Base-by-base conservation (phyloP, 148 eudicot genomes). In the Amaranthus cruentus region DNA sequence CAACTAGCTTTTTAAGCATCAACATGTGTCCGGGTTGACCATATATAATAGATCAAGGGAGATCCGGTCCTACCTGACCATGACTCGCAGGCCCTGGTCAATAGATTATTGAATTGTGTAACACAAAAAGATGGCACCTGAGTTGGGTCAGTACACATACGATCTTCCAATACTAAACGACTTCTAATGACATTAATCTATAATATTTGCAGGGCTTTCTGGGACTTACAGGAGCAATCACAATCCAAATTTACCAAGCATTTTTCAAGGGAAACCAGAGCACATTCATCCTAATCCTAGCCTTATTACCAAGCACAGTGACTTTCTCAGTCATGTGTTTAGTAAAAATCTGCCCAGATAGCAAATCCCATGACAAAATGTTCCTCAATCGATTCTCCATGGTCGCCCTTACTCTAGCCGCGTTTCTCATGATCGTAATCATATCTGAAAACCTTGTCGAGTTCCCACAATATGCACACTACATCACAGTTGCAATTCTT, bases 141-240 rank as follows among this genome's bases (percentile, higher is more conserved):
- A 28, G 38, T 28, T 28, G 38, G 38, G 38, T 28, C 38, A 28
- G 2, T 28, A 28, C 38, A 28, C 38, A 28, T 28, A 28, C 38
- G 38, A 28, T 28, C 38, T 28, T 28, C 38, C 38, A 55, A 52
- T 46, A 12, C 69, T 15, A 56, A 4, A 11, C 46, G 62, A 54
- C 14, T 11, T 48, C 51, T 7, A 21, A 8, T 55, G 65, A 3
- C 38, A 28, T 28, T 28, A 28, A 28, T 6, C 86, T 87, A 0
- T 85, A 61, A 9, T 28, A 28, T 84, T 66, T 4, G 11, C 85
- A 94, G 98, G 98, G 98, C 7, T 94, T 91, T 76, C 86, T 92
- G 44, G 97, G 97, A 21, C 81, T 92, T 59, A 92, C 91, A 75
- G 97, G 97, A 74, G 92, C 97, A 76, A 75, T 92, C 12, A 67